Evolutionary conservation across 768 basidiomycete species (phyloP), one percentile per base, ranked within the genome.

Genomic region (Tricholoma flavovirens): DNA sequence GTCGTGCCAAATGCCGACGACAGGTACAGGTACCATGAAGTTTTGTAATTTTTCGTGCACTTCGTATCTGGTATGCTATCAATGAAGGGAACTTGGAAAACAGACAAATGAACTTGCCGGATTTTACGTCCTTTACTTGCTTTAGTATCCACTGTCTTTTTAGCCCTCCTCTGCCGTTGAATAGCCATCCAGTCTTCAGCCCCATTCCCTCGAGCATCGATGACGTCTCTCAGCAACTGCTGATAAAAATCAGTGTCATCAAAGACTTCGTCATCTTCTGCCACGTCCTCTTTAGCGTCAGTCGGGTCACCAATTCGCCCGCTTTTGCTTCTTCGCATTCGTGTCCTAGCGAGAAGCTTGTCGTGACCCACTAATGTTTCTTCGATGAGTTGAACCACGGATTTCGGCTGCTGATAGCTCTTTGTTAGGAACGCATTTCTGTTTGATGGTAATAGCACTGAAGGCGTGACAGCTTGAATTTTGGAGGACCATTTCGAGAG

Each of bases 161-260:
- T 87, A 21, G 82, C 79, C 69, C 84, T 90, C 66, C 82, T 85
- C 63, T 83, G 83, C 56, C 80, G 84, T 66, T 90, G 86, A 43
- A 75, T 60, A 7, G 74, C 66, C 70, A 84, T 76, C 88, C 88
- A 89, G 63, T 86, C 83, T 35, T 80, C 78, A 40, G 68, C 70
- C 5, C 73, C 75, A 56, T 74, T 71, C 29, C 76, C 77, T 29
- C 75, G 76, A 11, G 87, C 71, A 60, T 95, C 92, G 54, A 98
- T 97, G 53, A 98, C 83, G 68, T 98, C 94, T 45, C 95, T 78
- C 52, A 99, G 74, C 51, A 98, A 72, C 62, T 92, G 86, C 66
- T 95, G 92, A 68, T 99, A 99, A 67, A 94, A 96, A 66, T 95
- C 94, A 1, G 85, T 85, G 66, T 96, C 93, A 62, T 94, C 92